phyloP scores from a whole-genome alignment of 2,329 filamentous ascomycete species.

The Cercospora sp. region DNA sequence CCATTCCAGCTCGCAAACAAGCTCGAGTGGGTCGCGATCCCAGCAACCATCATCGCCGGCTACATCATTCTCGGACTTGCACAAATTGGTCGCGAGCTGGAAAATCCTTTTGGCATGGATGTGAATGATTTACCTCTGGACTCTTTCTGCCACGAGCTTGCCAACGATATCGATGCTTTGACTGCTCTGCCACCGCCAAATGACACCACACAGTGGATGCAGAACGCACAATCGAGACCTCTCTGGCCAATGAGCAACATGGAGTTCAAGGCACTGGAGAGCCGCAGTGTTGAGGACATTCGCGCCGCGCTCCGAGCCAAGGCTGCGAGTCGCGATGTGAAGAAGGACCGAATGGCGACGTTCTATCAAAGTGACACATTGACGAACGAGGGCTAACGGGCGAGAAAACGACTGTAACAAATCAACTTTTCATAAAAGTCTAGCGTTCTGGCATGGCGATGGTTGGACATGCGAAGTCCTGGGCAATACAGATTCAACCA shows the following conservation, averaged over 20 bases:
- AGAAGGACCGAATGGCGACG: constrained; percentile 28
- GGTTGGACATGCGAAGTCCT: neutral
- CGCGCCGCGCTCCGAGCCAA: constrained; percentile 47
- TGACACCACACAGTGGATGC: constrained; percentile 54
- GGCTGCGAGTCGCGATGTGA: constrained; percentile 34
- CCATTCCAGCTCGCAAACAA: constrained; percentile 72
- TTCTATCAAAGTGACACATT: constrained; percentile 24
- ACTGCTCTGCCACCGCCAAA: constrained; percentile 57
- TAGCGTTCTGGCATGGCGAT: constrained; percentile 12
- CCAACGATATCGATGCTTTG: constrained; percentile 72
- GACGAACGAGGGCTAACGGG: constrained; percentile 15
- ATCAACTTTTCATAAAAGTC: neutral
- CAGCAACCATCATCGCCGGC: constrained; percentile 65
- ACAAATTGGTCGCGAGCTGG: constrained; percentile 76
- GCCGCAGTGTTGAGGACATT: constrained; percentile 43
- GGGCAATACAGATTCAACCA: constrained; percentile 40
- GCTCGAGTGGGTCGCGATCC: constrained; percentile 74
- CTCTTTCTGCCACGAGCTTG: constrained; percentile 72
- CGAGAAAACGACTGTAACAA: neutral
- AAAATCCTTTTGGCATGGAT: constrained; percentile 81
- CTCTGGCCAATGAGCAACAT: constrained; percentile 57
- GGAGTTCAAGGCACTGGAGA: constrained; percentile 43
- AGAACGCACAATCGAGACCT: constrained; percentile 52
- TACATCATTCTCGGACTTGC: constrained; percentile 82
- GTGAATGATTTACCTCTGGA: constrained; percentile 81